Conservation (phyloP, 2,329 filamentous ascomycete species). For the Colletotrichum australisinense region DNA sequence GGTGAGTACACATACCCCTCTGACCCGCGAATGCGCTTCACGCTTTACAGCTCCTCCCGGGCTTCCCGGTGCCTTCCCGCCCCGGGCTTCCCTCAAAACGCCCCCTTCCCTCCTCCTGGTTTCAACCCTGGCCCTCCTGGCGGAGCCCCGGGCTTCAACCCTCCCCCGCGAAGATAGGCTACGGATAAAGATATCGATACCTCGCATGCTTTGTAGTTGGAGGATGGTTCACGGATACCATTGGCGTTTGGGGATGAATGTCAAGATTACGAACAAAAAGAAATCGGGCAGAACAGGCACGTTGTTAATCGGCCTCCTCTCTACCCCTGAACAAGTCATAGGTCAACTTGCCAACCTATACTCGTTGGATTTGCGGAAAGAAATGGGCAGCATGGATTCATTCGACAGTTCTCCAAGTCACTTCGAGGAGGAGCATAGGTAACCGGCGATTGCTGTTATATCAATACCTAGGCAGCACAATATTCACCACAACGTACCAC, state of each 20-base stretch:
- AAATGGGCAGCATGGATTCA: constrained; percentile 20
- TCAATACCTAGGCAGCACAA: neutral
- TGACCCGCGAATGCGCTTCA: constrained; percentile 39
- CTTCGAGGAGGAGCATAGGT: neutral
- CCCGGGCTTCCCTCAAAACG: constrained; percentile 54
- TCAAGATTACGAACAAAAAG: constrained; percentile 29
- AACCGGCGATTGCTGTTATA: neutral
- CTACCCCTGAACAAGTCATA: constrained; percentile 31
- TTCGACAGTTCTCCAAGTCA: neutral
- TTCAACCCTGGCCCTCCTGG: constrained; percentile 59
- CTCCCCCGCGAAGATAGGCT: constrained; percentile 70
- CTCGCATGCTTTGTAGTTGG: constrained; percentile 35
- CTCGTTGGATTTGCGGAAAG: constrained; percentile 16
- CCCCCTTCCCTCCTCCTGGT: constrained; percentile 60
- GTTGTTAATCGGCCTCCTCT: constrained; percentile 13
- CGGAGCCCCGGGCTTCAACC: constrained; percentile 80
- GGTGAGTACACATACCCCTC: constrained; percentile 55
- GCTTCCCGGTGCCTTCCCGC: constrained; percentile 62
- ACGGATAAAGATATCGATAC: constrained; percentile 34
- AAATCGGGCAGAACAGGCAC: constrained; percentile 19
- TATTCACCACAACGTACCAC: neutral
- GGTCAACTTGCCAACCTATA: constrained; percentile 12
- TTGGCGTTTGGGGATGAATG: constrained; percentile 46
- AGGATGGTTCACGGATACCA: constrained; percentile 40
- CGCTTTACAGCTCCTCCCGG: constrained; percentile 56